Conservation (phyloP, 2,329 filamentous ascomycete species). For the Dendryphion nanum region DNA sequence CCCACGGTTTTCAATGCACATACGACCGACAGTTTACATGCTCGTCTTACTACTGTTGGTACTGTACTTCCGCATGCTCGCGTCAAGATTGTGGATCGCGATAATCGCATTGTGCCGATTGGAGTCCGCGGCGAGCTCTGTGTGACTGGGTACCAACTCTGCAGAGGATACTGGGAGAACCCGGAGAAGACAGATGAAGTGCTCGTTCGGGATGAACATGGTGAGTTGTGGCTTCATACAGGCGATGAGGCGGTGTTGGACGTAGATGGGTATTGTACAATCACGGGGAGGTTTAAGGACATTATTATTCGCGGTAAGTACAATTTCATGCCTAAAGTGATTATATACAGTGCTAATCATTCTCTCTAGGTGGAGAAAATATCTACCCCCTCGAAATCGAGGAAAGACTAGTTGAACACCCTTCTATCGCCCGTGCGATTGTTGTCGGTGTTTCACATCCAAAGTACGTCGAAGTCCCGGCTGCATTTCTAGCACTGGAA, state of each 20-base stretch:
- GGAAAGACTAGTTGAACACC: slow-evolving; percentile 66
- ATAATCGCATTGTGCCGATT: slow-evolving; percentile 64
- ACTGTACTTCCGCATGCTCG: slow-evolving; percentile 70
- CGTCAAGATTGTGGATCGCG: slow-evolving; percentile 73
- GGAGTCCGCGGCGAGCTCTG: slow-evolving; percentile 72
- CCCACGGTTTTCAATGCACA: slow-evolving; percentile 81
- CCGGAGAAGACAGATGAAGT: slow-evolving; percentile 72
- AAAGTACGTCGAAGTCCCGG: slow-evolving; percentile 73
- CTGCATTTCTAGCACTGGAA: slow-evolving; percentile 56
- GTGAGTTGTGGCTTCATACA: slow-evolving; percentile 40
- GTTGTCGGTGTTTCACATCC: slow-evolving; percentile 68
- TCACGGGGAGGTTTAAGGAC: slow-evolving; percentile 76
- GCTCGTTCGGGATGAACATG: slow-evolving; percentile 64
- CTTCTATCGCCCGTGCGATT: slow-evolving; percentile 61
- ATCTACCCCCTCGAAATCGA: slow-evolving; percentile 71
- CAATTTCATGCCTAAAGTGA: background rate
- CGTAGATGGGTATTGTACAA: slow-evolving; percentile 60
- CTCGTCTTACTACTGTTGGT: slow-evolving; percentile 69
- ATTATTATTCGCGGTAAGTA: slow-evolving; percentile 68
- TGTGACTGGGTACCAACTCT: slow-evolving; percentile 75
- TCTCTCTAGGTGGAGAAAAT: slow-evolving; percentile 34
- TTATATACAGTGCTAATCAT: background rate
- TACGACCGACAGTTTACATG: slow-evolving; percentile 67
- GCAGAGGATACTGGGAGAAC: slow-evolving; percentile 65
- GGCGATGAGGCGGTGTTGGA: slow-evolving; percentile 41